Evolutionary conservation across 1,139 yeast genomes (phyloP).

Genomic region (Scheffersomyces parashehatae): DNA sequence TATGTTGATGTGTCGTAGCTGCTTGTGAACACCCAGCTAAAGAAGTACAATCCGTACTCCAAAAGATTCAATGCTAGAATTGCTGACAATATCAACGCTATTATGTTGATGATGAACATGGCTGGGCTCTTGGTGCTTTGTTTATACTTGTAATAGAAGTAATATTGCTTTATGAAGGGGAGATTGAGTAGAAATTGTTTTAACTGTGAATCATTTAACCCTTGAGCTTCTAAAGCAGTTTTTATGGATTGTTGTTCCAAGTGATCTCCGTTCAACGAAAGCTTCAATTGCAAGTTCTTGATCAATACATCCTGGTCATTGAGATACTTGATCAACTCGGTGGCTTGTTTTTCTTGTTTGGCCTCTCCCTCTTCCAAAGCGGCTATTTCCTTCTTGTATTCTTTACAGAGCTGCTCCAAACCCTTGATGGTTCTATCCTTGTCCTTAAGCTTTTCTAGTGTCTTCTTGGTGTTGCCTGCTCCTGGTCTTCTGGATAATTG

Average conservation of each 20-base stretch:
- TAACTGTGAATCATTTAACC: conserved; percentile 2
- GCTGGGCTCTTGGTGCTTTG: conserved; percentile 24
- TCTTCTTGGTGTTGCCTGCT: conserved; percentile 5
- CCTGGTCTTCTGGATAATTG: conserved; percentile 12
- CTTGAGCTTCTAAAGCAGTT: neutral
- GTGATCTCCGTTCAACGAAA: conserved; percentile 13
- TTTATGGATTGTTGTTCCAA: conserved; percentile 4
- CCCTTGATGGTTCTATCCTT: conserved; percentile 22
- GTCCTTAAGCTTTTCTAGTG: conserved; percentile 15
- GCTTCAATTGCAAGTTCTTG: conserved; percentile 18
- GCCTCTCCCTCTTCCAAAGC: conserved; percentile 15
- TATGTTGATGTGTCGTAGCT: conserved; percentile 10
- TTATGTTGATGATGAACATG: conserved; percentile 19
- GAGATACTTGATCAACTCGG: conserved; percentile 17
- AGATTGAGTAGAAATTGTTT: conserved; percentile 22
- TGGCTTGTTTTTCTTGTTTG: conserved; percentile 9
- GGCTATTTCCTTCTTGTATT: conserved; percentile 21
- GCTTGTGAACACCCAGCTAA: conserved; percentile 8
- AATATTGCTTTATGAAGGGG: conserved; percentile 37
- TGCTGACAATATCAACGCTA: conserved; percentile 24
- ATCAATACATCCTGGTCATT: conserved; percentile 26
- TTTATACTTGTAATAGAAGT: conserved; percentile 26
- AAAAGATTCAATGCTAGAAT: conserved; percentile 21
- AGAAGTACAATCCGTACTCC: conserved; percentile 14
- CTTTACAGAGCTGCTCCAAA: conserved; percentile 23